These are phyloP conservation scores for Candida xiaguanensis DNA, from an alignment of 805 yeast species.

Conservation along the genomic window DNA sequence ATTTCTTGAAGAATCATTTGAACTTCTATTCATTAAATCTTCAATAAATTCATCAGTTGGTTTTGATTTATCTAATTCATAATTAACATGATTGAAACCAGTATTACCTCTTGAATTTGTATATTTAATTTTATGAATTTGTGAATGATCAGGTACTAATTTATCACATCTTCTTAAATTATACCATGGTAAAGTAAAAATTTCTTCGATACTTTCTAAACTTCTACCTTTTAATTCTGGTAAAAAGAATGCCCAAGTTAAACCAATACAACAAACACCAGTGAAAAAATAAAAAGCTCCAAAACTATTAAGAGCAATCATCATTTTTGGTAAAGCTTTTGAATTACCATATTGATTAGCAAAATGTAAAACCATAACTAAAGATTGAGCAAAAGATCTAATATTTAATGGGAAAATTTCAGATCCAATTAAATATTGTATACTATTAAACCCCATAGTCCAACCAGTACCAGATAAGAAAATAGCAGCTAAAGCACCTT, in stretches of 20 bases:
- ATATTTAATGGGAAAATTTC: slow-evolving; percentile 51
- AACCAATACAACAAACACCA: slow-evolving; percentile 37
- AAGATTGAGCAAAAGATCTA: slow-evolving; percentile 44
- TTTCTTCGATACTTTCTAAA: slow-evolving; percentile 46
- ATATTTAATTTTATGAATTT: slow-evolving; percentile 25
- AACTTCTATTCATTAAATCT: slow-evolving; percentile 5
- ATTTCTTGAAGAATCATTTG: neutral
- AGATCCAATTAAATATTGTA: slow-evolving; percentile 50
- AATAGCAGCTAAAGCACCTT: slow-evolving; percentile 46
- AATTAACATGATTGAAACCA: slow-evolving; percentile 11
- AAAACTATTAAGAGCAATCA: slow-evolving; percentile 37
- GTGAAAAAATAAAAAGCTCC: slow-evolving; percentile 53
- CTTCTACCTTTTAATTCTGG: slow-evolving; percentile 47
- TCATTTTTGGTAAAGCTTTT: slow-evolving; percentile 48
- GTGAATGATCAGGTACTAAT: slow-evolving; percentile 49
- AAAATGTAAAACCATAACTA: slow-evolving; percentile 52
- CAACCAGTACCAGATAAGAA: slow-evolving; percentile 50
- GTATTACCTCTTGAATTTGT: slow-evolving; percentile 14
- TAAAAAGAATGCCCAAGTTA: slow-evolving; percentile 40
- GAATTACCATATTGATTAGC: slow-evolving; percentile 53
- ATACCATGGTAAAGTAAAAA: slow-evolving; percentile 53
- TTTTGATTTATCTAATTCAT: slow-evolving; percentile 8
- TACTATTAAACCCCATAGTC: slow-evolving; percentile 54
- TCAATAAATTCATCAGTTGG: slow-evolving; percentile 12
- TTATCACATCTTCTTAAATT: slow-evolving; percentile 45